A percentile compares a stretch with the other conserved stretches of the same genome.
These are phyloP conservation scores for Tuber aestivum DNA, from an alignment of 495 filamentous ascomycete genomes.

Conservation along the genomic window DNA sequence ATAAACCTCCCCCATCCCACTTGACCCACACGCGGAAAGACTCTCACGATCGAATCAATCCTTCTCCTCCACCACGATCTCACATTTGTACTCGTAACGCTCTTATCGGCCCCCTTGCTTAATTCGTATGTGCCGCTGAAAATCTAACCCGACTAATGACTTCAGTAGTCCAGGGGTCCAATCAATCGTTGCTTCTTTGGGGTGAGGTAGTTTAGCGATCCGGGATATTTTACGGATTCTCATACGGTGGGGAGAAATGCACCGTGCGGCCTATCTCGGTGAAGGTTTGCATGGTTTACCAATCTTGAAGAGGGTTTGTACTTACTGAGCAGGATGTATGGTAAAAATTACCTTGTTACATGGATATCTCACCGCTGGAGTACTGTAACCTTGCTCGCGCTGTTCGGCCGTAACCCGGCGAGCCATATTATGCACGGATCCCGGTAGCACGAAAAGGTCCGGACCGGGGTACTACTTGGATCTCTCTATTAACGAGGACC, in stretches of 20 bases:
- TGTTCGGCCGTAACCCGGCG: neutral
- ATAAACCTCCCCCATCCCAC: slow-evolving; percentile 2
- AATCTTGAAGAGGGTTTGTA: neutral
- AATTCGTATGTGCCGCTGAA: neutral
- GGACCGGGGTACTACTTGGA: neutral
- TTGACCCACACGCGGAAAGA: neutral
- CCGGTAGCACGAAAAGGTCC: neutral
- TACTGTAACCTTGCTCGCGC: neutral
- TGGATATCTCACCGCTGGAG: neutral
- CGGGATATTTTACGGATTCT: neutral
- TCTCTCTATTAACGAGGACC: neutral
- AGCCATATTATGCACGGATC: neutral
- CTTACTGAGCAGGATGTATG: neutral
- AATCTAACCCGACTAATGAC: neutral
- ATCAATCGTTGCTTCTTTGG: neutral
- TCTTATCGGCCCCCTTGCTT: neutral
- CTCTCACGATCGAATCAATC: slow-evolving; percentile 1
- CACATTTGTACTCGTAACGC: neutral
- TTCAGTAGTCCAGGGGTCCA: neutral
- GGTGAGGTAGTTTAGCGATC: neutral
- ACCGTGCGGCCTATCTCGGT: neutral
- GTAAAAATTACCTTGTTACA: neutral
- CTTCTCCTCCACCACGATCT: neutral
- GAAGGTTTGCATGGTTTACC: neutral
- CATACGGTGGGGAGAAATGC: neutral